Evolutionary conservation across 805 yeast species (phyloP).

Genomic region (Lachancea sp.): DNA sequence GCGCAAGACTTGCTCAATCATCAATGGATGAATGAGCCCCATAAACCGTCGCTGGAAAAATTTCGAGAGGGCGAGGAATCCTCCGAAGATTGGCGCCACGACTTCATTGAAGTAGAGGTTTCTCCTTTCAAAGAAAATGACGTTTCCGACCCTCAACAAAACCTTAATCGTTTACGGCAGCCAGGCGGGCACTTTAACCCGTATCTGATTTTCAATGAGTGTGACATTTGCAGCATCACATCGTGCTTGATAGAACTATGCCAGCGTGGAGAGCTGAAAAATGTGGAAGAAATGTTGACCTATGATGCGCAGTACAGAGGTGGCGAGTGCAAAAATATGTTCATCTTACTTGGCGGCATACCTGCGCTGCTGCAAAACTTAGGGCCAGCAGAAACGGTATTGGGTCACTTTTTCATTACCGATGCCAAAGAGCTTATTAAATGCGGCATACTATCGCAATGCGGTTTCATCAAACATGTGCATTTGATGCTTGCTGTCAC

Average conservation of each 20-base stretch:
- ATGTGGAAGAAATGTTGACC: constrained; percentile 14
- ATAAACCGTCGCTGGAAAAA: constrained; percentile 15
- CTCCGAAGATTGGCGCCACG: constrained; percentile 25
- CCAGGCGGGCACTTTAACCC: constrained; percentile 4
- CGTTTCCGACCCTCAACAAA: constrained; percentile 3
- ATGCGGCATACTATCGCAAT: constrained; percentile 24
- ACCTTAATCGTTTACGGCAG: constrained; percentile 1
- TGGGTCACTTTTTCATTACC: constrained; percentile 12
- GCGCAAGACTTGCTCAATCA: constrained; percentile 60
- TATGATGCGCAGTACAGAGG: constrained; percentile 19
- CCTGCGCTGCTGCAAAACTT: constrained; percentile 12
- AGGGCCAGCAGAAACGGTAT: constrained; percentile 9
- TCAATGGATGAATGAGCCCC: constrained; percentile 35
- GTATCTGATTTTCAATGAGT: constrained; percentile 11
- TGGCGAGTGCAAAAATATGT: constrained; percentile 16
- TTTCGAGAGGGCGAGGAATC: constrained; percentile 23
- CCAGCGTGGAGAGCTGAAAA: constrained; percentile 1
- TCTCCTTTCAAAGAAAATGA: constrained; percentile 13
- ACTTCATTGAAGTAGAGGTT: constrained; percentile 21
- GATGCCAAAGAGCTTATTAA: constrained; percentile 17
- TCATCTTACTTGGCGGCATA: constrained; percentile 25
- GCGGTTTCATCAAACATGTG: constrained; percentile 11
- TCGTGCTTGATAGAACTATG: constrained; percentile 12
- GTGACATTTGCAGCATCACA: constrained; percentile 12
- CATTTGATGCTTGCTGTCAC: constrained; percentile 12